Evolutionary conservation across 768 basidiomycete genomes (phyloP), one percentile per base, ranked within the genome.

Genomic region (Lactarius evosmus): DNA sequence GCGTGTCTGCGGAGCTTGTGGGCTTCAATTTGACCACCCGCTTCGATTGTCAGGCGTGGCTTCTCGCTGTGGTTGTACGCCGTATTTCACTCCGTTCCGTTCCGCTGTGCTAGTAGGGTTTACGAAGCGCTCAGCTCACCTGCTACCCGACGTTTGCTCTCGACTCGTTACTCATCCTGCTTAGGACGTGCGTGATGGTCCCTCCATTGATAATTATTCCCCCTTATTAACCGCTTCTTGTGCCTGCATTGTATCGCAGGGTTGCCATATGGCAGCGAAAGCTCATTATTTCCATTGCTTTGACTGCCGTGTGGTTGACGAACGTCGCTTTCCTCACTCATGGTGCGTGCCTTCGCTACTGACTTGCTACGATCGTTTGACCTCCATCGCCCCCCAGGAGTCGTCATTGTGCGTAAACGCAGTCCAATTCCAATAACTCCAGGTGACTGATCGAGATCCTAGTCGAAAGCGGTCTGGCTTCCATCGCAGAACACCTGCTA

Each of bases 111-210:
- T 19, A 12, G 17, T 40, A 11, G 33, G n/a, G 27, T 17, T 40
- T 7, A 41, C 27, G 32, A 22, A 44, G 2, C 30, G 9, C n/a
- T 46, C 27, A 40, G 56, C 8, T 29, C 12, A 30, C n/a, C 7
- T 29, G 12, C 11, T 52, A 36, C 12, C 16, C 19, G 4, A 2
- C 34, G 9, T 62, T 57, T 32, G 30, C 30, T 6, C 36, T 53
- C 9, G 40, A 53, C 29, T 61, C 60, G 11, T 38, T 61, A 25
- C 60, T 61, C 52, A 61, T 61, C 27, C 32, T 55, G 36, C 32
- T 55, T 2, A 33, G 60, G 29, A 36, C 52, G 60, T 61, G 52
- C 36, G 60, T 36, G 46, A 14, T 11, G 16, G 4, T 53, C 38
- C 14, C 9, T 34, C 32, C 17, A 22, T 30, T 38, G 12, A 27